phyloP scores from a whole-genome alignment of 1,139 yeast genomes.

The Pichia sp. region DNA sequence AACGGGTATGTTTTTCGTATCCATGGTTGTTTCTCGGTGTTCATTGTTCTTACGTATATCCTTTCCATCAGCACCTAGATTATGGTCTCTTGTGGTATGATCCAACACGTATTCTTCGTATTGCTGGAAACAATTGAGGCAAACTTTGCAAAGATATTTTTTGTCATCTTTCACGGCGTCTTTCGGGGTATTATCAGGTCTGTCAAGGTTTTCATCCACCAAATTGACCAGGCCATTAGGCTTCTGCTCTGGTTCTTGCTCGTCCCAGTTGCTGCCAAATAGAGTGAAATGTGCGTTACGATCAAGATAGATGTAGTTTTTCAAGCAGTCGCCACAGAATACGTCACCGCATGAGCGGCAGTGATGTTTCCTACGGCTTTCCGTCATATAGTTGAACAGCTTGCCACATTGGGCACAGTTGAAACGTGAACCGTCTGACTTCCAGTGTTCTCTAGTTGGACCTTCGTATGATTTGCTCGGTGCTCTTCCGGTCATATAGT shows the following conservation, averaged over 20 bases:
- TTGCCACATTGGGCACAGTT: constrained; percentile 70
- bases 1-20: constrained; percentile 51
- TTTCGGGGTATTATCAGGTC: neutral
- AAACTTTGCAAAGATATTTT: constrained; percentile 61
- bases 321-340: constrained; percentile 69
- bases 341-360: constrained; percentile 93
- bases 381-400: constrained; percentile 65
- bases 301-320: constrained; percentile 57
- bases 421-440: constrained; percentile 59
- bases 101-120: constrained; percentile 48
- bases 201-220: neutral
- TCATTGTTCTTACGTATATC: constrained; percentile 22
- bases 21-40: constrained; percentile 22
- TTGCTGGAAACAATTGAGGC: constrained; percentile 67
- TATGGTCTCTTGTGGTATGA: constrained; percentile 32
- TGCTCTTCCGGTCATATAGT: constrained; percentile 20
- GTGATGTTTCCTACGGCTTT: constrained; percentile 67
- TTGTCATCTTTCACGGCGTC: constrained; percentile 12
- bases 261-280: constrained; percentile 37
- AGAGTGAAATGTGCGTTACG: constrained; percentile 67
- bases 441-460: constrained; percentile 74
- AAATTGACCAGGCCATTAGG: neutral
- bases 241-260: neutral
- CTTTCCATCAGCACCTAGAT: constrained; percentile 23
- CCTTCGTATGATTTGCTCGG: constrained; percentile 31